These are phyloP conservation scores for Shiraia sp. DNA, from an alignment of 2,329 filamentous ascomycete species.

Conservation along the genomic window DNA sequence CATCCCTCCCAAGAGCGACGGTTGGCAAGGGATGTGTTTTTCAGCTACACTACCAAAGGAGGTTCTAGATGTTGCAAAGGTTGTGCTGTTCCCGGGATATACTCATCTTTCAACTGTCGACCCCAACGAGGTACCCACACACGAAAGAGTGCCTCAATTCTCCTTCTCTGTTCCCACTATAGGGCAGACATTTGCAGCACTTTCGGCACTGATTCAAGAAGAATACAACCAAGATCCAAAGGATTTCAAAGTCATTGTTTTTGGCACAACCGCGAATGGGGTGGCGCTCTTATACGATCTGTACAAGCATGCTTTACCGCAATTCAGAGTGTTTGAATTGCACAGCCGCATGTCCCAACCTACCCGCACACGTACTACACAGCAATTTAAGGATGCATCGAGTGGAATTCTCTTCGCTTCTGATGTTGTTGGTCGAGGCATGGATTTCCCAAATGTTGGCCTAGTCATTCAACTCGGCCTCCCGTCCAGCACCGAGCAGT, in stretches of 20 bases:
- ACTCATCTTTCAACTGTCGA: constrained; percentile 51
- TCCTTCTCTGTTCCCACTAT: constrained; percentile 50
- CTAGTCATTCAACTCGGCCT: constrained; percentile 55
- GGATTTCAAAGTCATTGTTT: constrained; percentile 53
- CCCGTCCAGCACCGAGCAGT: constrained; percentile 55
- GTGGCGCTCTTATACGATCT: constrained; percentile 49
- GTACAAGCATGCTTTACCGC: constrained; percentile 38
- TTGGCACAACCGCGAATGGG: constrained; percentile 53
- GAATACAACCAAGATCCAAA: constrained; percentile 46
- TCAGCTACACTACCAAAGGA: constrained; percentile 51
- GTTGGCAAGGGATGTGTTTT: constrained; percentile 57
- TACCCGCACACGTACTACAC: constrained; percentile 48
- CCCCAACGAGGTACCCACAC: constrained; percentile 49
- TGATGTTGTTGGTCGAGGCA: constrained; percentile 52
- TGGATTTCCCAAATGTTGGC: constrained; percentile 57
- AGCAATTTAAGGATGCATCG: constrained; percentile 50
- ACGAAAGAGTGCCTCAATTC: constrained; percentile 56
- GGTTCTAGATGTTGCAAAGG: constrained; percentile 50
- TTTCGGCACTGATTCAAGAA: constrained; percentile 51
- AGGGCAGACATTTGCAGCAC: constrained; percentile 50
- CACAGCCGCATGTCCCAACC: constrained; percentile 51
- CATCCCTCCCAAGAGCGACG: constrained; percentile 55
- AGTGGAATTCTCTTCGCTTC: constrained; percentile 58
- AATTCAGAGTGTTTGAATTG: constrained; percentile 47
- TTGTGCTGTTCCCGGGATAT: constrained; percentile 49